Evolutionary conservation across 345 rosid species (phyloP).

Genomic region (Atalantia buxifolia): DNA sequence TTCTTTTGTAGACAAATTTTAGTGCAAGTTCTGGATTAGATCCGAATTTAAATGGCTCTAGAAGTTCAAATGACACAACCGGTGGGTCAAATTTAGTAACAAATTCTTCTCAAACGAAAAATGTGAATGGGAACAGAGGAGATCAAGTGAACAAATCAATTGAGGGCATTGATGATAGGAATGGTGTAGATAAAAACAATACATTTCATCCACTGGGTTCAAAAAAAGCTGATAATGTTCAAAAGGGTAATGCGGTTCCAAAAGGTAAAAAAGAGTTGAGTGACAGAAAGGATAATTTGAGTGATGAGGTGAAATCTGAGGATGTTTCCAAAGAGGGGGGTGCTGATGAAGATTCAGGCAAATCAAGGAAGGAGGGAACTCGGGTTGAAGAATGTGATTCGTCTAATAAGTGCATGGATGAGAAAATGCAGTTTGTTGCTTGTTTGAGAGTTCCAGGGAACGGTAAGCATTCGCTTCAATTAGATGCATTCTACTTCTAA

Average conservation of each 20-base stretch:
- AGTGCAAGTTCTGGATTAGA: conserved; percentile 15
- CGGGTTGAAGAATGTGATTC: conserved; percentile 66
- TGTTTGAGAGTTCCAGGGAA: conserved; percentile 81
- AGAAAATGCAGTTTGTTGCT: conserved; percentile 54
- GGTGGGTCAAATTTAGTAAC: conserved; percentile 15
- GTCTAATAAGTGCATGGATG: conserved; percentile 55
- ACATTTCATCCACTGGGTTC: conserved; percentile 1
- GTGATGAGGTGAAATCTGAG: conserved; percentile 13
- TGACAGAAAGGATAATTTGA: conserved; percentile 4
- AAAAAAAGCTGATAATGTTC: neutral
- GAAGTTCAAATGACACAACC: conserved; percentile 14
- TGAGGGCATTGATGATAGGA: neutral
- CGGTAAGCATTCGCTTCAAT: conserved; percentile 34
- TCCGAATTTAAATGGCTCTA: conserved; percentile 16
- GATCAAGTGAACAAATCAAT: conserved; percentile 8
- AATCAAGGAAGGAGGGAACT: conserved; percentile 30
- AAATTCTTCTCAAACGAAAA: conserved; percentile 19
- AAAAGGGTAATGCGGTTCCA: conserved; percentile 3
- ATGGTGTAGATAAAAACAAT: neutral
- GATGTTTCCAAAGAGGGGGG: conserved; percentile 12
- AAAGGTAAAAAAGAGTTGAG: conserved; percentile 11
- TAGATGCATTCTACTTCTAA: neutral
- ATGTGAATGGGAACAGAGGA: neutral
- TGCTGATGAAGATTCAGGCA: conserved; percentile 8
- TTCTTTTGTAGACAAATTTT: conserved; percentile 30